Evolutionary conservation across 2,329 filamentous ascomycete genomes (phyloP).

Genomic region (Tolypocladium ovalisporum): DNA sequence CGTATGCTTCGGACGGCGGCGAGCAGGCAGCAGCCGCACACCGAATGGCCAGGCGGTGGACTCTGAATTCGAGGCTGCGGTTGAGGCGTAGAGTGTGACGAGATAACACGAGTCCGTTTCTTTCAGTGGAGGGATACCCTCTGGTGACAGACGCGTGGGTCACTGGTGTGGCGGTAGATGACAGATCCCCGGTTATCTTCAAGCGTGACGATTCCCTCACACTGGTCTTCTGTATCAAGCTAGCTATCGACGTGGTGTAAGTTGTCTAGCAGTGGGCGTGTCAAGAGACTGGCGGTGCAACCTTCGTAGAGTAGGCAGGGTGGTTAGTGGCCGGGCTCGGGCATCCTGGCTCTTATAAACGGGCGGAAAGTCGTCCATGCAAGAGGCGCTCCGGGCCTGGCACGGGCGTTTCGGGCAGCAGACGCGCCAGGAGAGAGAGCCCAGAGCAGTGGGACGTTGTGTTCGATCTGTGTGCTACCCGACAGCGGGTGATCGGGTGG

Average conservation of each 20-base stretch:
- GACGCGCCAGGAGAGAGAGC: background rate
- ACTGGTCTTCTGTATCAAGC: background rate
- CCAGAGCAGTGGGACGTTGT: background rate
- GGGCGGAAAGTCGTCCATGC: background rate
- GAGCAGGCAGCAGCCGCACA: background rate
- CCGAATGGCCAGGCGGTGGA: too few species aligned
- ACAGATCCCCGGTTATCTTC: background rate
- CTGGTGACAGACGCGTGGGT: background rate
- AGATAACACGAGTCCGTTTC: background rate
- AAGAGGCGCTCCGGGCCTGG: background rate
- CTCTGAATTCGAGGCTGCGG: too few species aligned
- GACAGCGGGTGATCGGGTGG: slow-evolving; percentile 9
- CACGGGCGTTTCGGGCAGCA: background rate
- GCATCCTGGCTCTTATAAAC: background rate
- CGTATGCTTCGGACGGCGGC: background rate
- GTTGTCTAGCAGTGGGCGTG: background rate
- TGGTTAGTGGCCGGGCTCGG: background rate
- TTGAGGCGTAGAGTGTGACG: background rate
- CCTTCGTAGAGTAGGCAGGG: background rate
- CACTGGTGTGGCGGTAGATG: background rate
- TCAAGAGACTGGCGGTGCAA: background rate
- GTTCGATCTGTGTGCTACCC: slow-evolving; percentile 9
- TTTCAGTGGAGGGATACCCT: background rate
- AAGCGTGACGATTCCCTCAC: background rate
- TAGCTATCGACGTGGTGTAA: background rate